Evolutionary conservation across 2,329 filamentous ascomycete species (phyloP).

Genomic region (Phialophora tarda): DNA sequence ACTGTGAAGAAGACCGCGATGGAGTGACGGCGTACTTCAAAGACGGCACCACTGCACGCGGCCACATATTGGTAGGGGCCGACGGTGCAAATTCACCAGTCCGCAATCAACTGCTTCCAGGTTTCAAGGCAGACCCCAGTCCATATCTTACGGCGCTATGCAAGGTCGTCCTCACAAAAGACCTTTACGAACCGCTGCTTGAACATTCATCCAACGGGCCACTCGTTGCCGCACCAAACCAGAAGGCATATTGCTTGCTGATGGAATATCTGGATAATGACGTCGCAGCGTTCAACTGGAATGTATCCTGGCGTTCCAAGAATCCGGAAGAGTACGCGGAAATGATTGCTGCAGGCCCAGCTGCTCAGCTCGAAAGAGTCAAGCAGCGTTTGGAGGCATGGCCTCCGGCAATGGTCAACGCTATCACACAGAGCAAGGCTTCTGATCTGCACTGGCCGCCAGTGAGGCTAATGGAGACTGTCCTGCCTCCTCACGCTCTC

Average conservation of each 20-base stretch:
- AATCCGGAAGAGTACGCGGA: background rate
- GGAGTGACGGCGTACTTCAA: conserved; percentile 10
- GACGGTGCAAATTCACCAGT: conserved; percentile 11
- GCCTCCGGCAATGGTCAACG: conserved; percentile 9
- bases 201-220: conserved; percentile 15
- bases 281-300: conserved; percentile 15
- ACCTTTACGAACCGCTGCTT: conserved; percentile 8
- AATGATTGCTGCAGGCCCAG: conserved; percentile 5
- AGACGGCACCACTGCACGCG: conserved; percentile 18
- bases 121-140: conserved; percentile 7
- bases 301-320: background rate
- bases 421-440: background rate
- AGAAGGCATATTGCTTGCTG: conserved; percentile 13
- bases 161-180: conserved; percentile 5
- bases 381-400: conserved; percentile 1
- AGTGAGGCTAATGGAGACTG: conserved; percentile 8
- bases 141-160: background rate
- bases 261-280: conserved; percentile 9
- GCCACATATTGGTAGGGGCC: conserved; percentile 4
- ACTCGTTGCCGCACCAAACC: conserved; percentile 2
- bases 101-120: conserved; percentile 2
- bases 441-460: conserved; percentile 12
- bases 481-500: background rate
- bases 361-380: conserved; percentile 5
- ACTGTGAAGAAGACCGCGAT: conserved; percentile 11